These are phyloP conservation scores for Fusarium napiforme DNA, from an alignment of 2,329 filamentous ascomycete species.

Conservation along the genomic window DNA sequence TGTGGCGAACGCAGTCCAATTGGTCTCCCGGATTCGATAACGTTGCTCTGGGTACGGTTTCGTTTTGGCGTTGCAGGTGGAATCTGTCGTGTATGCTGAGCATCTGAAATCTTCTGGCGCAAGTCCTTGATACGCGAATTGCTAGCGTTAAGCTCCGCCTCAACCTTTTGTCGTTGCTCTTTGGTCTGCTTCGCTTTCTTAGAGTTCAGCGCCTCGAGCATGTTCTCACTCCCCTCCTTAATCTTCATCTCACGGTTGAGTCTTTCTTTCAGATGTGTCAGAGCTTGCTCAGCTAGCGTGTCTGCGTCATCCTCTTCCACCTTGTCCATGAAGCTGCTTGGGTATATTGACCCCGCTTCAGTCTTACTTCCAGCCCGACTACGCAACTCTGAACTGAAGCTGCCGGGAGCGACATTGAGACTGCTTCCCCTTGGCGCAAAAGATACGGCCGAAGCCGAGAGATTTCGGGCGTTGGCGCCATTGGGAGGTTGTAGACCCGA, in stretches of 20 bases:
- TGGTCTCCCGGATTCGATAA: slow-evolving; percentile 57
- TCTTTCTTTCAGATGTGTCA: slow-evolving; percentile 81
- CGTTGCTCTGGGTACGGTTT: slow-evolving; percentile 59
- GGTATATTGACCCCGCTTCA: slow-evolving; percentile 51
- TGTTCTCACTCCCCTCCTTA: slow-evolving; percentile 96
- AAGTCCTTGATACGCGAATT: slow-evolving; percentile 76
- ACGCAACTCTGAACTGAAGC: slow-evolving; percentile 89
- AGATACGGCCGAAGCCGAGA: slow-evolving; percentile 66
- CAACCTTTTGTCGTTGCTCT: slow-evolving; percentile 80
- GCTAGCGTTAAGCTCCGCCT: slow-evolving; percentile 90
- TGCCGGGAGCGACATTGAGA: slow-evolving; percentile 78
- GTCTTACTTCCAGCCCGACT: slow-evolving; percentile 59
- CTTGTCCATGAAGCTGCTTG: slow-evolving; percentile 62
- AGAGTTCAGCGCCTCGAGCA: slow-evolving; percentile 91
- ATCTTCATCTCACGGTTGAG: slow-evolving; percentile 98
- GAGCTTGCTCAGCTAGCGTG: slow-evolving; percentile 73
- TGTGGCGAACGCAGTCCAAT: slow-evolving; percentile 66
- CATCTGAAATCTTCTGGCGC: slow-evolving; percentile 68
- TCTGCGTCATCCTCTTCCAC: slow-evolving; percentile 70
- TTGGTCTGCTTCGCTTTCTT: slow-evolving; percentile 97
- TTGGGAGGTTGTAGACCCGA: slow-evolving; percentile 61
- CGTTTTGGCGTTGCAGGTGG: slow-evolving; percentile 65
- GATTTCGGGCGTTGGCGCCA: slow-evolving; percentile 57
- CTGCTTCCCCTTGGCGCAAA: slow-evolving; percentile 76
- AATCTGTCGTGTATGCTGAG: slow-evolving; percentile 61